Percentiles rank a stretch among this genome's conserved stretches.
Conservation (phyloP, 2,329 filamentous ascomycete genomes). For the Hortaea werneckii region DNA sequence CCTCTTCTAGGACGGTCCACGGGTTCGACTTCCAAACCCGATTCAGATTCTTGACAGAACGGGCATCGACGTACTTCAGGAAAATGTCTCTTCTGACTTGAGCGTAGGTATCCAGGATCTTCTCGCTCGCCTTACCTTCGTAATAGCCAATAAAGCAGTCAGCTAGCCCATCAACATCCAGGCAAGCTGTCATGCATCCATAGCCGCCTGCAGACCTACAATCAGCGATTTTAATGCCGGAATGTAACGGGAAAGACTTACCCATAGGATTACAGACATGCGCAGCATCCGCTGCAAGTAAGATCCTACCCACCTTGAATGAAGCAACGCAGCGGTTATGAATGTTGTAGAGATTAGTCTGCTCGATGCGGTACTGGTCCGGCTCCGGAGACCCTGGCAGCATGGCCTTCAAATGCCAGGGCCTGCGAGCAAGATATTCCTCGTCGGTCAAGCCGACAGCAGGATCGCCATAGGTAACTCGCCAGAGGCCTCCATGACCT, state of each 20-base stretch:
- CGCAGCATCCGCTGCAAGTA: slow-evolving; percentile 31
- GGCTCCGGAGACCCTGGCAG: slow-evolving; percentile 16
- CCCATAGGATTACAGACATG: slow-evolving; percentile 20
- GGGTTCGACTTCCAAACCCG: slow-evolving; percentile 13
- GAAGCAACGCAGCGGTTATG: slow-evolving; percentile 29
- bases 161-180: slow-evolving; percentile 17
- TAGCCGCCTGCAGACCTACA: slow-evolving; percentile 8
- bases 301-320: slow-evolving; percentile 24
- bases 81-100: slow-evolving; percentile 27
- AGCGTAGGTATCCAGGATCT: slow-evolving; percentile 27
- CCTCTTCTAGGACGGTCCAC: slow-evolving; percentile 17
- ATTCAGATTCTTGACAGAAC: slow-evolving; percentile 15
- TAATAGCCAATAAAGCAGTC: slow-evolving; percentile 15
- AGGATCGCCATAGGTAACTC: slow-evolving; percentile 32
- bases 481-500: slow-evolving; percentile 28
- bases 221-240: neutral
- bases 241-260: neutral
- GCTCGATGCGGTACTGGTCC: slow-evolving; percentile 23
- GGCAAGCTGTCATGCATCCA: slow-evolving; percentile 16
- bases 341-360: slow-evolving; percentile 31
- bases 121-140: slow-evolving; percentile 11
- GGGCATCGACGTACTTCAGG: slow-evolving; percentile 24
- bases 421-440: slow-evolving; percentile 12
- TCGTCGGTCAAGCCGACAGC: slow-evolving; percentile 18
- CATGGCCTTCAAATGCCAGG: slow-evolving; percentile 16